Percentiles rank a stretch among this genome's conserved stretches.
These are phyloP conservation scores for Escovopsis weberi DNA, from an alignment of 2,329 filamentous ascomycete genomes.

Conservation along the genomic window DNA sequence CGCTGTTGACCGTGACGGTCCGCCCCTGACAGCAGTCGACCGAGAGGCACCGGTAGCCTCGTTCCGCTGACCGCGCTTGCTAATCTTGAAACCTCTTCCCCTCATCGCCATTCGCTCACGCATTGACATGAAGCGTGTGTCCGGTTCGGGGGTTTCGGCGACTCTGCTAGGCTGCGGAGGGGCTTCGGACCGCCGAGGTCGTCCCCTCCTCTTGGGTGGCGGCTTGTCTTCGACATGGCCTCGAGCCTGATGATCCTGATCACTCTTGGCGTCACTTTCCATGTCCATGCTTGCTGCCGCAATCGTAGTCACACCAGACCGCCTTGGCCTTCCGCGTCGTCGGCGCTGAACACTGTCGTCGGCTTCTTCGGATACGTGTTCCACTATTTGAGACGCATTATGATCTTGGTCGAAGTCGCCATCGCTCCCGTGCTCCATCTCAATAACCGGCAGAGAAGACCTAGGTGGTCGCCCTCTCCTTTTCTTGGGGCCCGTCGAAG, in stretches of 20 bases:
- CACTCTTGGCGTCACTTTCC: not conserved
- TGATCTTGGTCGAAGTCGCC: constrained; percentile 3
- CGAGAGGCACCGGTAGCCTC: not conserved
- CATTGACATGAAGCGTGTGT: constrained; percentile 35
- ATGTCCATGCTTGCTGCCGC: constrained; percentile 6
- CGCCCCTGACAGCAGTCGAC: not conserved
- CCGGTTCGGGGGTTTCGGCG: constrained; percentile 5
- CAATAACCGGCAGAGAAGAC: constrained; percentile 4
- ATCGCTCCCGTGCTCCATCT: constrained; percentile 1
- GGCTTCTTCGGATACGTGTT: not conserved
- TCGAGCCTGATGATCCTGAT: not conserved
- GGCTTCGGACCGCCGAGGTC: constrained; percentile 12
- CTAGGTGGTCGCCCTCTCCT: constrained; percentile 17
- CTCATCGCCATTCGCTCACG: constrained; percentile 39
- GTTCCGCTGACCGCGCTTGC: constrained; percentile 16
- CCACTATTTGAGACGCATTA: constrained; percentile 5
- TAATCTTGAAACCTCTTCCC: constrained; percentile 40
- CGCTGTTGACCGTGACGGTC: not conserved
- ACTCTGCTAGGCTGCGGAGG: constrained; percentile 2
- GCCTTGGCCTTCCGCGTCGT: constrained; percentile 11
- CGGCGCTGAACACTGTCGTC: constrained; percentile 3
- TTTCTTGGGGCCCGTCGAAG: constrained; percentile 6
- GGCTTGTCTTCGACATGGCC: not conserved
- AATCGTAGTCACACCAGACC: constrained; percentile 14
- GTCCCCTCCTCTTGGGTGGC: constrained; percentile 7